These are phyloP conservation scores for Aspergillus leporis DNA, from an alignment of 495 filamentous ascomycete genomes.

Conservation along the genomic window DNA sequence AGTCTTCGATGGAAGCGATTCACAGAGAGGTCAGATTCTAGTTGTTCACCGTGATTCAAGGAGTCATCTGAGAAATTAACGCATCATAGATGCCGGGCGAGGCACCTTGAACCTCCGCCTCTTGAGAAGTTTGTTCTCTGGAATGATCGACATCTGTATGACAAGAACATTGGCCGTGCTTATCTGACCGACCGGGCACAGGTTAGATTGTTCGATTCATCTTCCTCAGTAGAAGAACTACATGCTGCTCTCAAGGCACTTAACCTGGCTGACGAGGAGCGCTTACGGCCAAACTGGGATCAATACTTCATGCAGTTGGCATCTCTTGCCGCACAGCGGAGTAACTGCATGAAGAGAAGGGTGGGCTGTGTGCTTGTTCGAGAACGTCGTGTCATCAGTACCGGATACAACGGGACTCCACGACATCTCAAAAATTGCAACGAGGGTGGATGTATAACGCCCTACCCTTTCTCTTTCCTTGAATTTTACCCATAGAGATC, in stretches of 20 bases:
- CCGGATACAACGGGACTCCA: constrained; percentile 97
- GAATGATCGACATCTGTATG: constrained; percentile 78
- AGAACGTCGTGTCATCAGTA: constrained; percentile 84
- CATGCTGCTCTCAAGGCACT: constrained; percentile 66
- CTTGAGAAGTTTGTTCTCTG: constrained; percentile 76
- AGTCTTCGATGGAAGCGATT: constrained; percentile 78
- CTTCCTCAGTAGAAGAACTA: constrained; percentile 66
- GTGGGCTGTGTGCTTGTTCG: constrained; percentile 95
- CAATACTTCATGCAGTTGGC: constrained; percentile 97
- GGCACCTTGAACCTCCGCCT: constrained; percentile 47
- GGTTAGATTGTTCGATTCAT: constrained; percentile 81
- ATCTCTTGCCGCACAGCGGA: constrained; percentile 84
- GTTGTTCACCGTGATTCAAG: neutral
- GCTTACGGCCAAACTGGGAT: constrained; percentile 92
- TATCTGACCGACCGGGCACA: constrained; percentile 76
- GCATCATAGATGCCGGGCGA: constrained; percentile 40
- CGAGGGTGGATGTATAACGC: constrained; percentile 76
- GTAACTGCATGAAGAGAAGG: constrained; percentile 97
- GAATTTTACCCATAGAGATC: neutral
- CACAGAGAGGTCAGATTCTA: constrained; percentile 46
- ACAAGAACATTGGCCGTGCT: constrained; percentile 61
- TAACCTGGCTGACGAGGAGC: constrained; percentile 72
- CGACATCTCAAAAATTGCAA: constrained; percentile 84
- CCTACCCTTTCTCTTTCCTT: neutral
- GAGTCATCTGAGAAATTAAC: neutral